Evolutionary conservation across 495 filamentous ascomycete species (phyloP).

Genomic region (Penicillium herquei): DNA sequence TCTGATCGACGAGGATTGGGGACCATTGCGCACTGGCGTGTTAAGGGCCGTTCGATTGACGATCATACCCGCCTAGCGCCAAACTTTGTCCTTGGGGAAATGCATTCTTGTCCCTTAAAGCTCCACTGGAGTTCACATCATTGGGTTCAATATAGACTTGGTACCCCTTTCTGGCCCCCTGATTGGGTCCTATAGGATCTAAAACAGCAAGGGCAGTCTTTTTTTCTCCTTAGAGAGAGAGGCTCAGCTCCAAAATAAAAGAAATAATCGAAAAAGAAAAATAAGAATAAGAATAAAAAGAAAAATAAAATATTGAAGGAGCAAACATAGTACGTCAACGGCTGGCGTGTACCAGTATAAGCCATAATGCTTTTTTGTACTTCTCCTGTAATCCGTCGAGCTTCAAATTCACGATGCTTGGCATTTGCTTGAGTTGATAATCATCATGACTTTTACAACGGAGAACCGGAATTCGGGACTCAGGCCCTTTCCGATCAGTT

Average conservation of each 20-base stretch:
- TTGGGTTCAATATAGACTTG: constrained; percentile 4
- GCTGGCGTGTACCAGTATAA: background rate
- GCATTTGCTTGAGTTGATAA: background rate
- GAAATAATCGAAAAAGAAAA: no score
- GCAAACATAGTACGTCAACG: background rate
- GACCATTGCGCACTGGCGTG: constrained; percentile 13
- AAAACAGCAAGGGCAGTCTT: background rate
- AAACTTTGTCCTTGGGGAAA: constrained; percentile 16
- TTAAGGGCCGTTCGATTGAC: constrained; percentile 20
- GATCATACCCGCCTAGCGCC: constrained; percentile 24
- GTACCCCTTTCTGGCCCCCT: constrained; percentile 9
- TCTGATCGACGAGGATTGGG: constrained; percentile 23
- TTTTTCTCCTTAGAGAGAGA: background rate
- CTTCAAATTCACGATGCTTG: background rate
- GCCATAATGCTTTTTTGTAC: no score
- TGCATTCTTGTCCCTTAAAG: constrained; percentile 18
- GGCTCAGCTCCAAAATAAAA: no score
- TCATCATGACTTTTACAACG: background rate
- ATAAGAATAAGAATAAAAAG: background rate
- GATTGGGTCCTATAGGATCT: constrained; percentile 3
- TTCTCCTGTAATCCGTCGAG: no score
- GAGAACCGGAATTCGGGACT: background rate
- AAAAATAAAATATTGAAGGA: background rate
- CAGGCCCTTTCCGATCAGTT: background rate
- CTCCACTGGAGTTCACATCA: constrained; percentile 13